phyloP scores from a whole-genome alignment of 2,329 filamentous ascomycete genomes.

The Xylaria sp. region DNA sequence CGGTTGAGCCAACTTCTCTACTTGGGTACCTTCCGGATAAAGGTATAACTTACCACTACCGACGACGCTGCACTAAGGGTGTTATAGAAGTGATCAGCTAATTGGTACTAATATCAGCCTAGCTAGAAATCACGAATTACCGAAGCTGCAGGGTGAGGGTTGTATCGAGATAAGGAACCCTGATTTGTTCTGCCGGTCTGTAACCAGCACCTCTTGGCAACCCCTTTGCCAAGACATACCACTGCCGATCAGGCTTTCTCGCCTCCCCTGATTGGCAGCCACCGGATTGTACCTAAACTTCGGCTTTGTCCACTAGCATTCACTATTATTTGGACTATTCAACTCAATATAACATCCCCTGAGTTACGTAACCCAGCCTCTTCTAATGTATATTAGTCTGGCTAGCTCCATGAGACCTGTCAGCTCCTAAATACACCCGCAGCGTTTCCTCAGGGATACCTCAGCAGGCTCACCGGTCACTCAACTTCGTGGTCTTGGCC shows the following conservation, averaged over 20 bases:
- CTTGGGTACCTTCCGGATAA: neutral
- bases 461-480: no score
- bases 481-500: no score
- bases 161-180: neutral
- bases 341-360: neutral
- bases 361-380: no score
- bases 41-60: neutral
- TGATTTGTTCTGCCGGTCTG: neutral
- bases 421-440: neutral
- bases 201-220: neutral
- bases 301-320: neutral
- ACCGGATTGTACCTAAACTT: neutral
- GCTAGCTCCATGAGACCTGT: no score
- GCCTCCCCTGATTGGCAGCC: neutral
- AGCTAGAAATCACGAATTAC: neutral
- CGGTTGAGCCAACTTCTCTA: no score
- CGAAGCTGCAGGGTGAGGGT: neutral
- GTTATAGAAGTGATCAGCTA: neutral
- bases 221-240: neutral
- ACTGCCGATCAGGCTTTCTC: neutral
- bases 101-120: neutral
- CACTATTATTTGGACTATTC: neutral
- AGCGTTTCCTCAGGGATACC: neutral
- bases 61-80: neutral
- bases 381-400: no score